These are phyloP conservation scores for Wakefieldia striispora DNA, from an alignment of 768 basidiomycete species.

Conservation along the genomic window DNA sequence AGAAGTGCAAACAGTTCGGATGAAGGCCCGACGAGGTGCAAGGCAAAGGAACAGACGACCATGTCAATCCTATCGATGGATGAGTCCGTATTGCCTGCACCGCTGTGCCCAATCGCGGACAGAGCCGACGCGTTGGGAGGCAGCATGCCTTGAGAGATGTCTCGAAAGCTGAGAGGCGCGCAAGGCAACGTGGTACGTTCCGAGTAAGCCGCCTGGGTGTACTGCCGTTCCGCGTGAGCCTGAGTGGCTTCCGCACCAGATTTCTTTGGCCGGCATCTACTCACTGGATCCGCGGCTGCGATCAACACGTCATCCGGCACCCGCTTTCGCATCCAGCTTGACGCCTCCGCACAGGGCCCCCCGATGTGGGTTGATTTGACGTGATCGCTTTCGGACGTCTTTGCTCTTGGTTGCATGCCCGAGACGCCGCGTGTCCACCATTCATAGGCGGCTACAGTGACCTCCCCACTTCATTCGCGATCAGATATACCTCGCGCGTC, in stretches of 20 bases:
- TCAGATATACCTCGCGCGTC: not conserved
- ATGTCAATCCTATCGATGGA: slow-evolving; percentile 45
- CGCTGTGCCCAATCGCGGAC: slow-evolving; percentile 5
- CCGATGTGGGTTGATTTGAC: not conserved
- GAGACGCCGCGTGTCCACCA: slow-evolving; percentile 50
- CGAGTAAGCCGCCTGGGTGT: slow-evolving; percentile 57
- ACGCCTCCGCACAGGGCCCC: not conserved
- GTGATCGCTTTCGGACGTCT: not conserved
- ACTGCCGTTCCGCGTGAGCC: slow-evolving; percentile 35
- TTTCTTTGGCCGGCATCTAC: not conserved
- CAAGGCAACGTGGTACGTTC: slow-evolving; percentile 55
- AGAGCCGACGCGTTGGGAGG: slow-evolving; percentile 32
- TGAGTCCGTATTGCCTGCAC: not conserved
- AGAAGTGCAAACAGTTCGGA: slow-evolving; percentile 65
- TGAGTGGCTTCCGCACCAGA: slow-evolving; percentile 12
- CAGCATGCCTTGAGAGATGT: slow-evolving; percentile 56
- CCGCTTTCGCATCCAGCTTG: not conserved
- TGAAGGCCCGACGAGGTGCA: slow-evolving; percentile 62
- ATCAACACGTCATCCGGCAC: slow-evolving; percentile 20
- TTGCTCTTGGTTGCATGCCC: slow-evolving; percentile 22
- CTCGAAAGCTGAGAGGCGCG: slow-evolving; percentile 57
- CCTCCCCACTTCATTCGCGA: slow-evolving; percentile 53
- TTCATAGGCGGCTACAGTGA: slow-evolving; percentile 54
- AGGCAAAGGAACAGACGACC: slow-evolving; percentile 70
- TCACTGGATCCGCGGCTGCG: slow-evolving; percentile 27